These are phyloP conservation scores for Vigna angularis DNA, from an alignment of 306 rosid genomes.

Conservation along the genomic window DNA sequence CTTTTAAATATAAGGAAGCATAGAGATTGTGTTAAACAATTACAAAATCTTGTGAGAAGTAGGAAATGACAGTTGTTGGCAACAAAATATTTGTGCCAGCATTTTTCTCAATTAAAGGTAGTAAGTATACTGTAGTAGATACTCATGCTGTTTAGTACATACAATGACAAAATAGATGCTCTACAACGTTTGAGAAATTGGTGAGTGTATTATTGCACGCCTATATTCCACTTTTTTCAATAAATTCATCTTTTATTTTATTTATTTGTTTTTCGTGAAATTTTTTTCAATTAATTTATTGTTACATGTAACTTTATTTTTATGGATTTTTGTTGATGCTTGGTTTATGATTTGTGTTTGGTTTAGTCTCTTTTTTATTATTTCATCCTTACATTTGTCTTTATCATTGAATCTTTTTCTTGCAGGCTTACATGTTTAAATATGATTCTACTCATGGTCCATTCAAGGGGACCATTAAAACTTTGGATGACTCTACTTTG, in stretches of 20 bases:
- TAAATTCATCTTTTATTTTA: slow-evolving; percentile 14
- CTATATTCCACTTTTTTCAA: slow-evolving; percentile 17
- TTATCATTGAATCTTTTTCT: slow-evolving; percentile 26
- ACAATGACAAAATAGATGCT: not conserved
- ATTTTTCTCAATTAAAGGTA: not conserved
- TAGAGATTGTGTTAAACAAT: not conserved
- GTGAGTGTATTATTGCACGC: slow-evolving; percentile 6
- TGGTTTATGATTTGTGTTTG: not conserved
- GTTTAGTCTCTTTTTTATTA: not conserved
- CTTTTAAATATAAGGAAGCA: not conserved
- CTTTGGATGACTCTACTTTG: slow-evolving; percentile 74
- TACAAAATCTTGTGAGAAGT: not conserved
- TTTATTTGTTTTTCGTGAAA: not conserved
- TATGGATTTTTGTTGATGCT: slow-evolving; percentile 6
- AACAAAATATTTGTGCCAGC: not conserved
- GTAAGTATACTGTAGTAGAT: not conserved
- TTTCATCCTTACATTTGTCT: slow-evolving; percentile 1
- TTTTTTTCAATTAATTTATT: not conserved
- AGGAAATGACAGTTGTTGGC: slow-evolving; percentile 7
- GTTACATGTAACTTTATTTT: not conserved
- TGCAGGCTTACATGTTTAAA: slow-evolving; percentile 96
- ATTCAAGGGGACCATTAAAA: slow-evolving; percentile 72
- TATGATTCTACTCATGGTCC: slow-evolving; percentile 94
- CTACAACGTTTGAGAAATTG: slow-evolving; percentile 8
- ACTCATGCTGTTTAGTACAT: not conserved